Percentiles rank a stretch among this genome's conserved stretches.
phyloP scores from a whole-genome alignment of 1,284 basidiomycete genomes.

The Cutaneotrichosporon cyanovorans region DNA sequence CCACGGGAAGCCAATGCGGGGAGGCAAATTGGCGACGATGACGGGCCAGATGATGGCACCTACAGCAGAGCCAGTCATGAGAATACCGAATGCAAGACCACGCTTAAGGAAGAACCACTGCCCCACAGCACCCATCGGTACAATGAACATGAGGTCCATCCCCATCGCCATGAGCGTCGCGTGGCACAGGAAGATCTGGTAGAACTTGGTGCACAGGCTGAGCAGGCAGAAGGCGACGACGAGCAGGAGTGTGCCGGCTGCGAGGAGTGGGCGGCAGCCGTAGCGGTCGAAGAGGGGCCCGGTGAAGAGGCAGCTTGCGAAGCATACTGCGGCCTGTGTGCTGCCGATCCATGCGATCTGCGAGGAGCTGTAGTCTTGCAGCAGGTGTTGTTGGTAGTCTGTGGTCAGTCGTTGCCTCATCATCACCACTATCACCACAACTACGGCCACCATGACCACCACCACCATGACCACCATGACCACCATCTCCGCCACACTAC shows the following conservation, averaged over 20 bases:
- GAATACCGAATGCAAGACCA: constrained; percentile 34
- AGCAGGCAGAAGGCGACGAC: constrained; percentile 27
- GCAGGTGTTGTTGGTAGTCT: constrained; percentile 25
- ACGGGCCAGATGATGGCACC: constrained; percentile 38
- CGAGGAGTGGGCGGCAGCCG: constrained; percentile 29
- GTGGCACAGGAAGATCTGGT: constrained; percentile 33
- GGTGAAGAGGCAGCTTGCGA: constrained; percentile 27
- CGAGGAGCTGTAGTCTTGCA: constrained; percentile 24
- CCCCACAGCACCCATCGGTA: constrained; percentile 32
- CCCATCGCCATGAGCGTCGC: constrained; percentile 29
- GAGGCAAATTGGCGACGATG: constrained; percentile 33
- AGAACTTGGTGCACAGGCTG: constrained; percentile 26
- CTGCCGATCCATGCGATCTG: constrained; percentile 36
- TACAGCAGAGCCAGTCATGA: constrained; percentile 28
- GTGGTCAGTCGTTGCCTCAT: background rate
- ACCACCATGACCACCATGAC: too few species aligned
- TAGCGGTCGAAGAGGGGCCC: constrained; percentile 36
- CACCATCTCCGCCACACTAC: too few species aligned
- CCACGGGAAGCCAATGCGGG: constrained; percentile 37
- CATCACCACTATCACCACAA: too few species aligned
- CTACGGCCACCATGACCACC: too few species aligned
- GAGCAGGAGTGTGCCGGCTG: constrained; percentile 22
- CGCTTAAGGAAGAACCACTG: constrained; percentile 37
- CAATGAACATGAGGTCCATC: constrained; percentile 36
- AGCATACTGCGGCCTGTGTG: constrained; percentile 29